Evolutionary conservation across 2,329 filamentous ascomycete genomes (phyloP).

Genomic region (Monosporascus sp.): DNA sequence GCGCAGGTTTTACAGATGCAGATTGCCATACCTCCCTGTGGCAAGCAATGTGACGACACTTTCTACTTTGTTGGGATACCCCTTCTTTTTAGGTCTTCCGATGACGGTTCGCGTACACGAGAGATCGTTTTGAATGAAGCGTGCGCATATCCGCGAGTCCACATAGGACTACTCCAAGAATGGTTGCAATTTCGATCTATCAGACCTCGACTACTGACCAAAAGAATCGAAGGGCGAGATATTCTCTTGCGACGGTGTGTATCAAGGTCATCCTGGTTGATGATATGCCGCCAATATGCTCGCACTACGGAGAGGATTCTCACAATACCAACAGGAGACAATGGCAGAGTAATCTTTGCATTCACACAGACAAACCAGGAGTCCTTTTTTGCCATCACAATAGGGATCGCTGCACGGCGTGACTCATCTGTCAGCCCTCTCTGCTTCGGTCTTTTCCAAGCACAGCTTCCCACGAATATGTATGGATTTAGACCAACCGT

Average conservation of each 20-base stretch:
- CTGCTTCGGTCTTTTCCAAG: no score
- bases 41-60: background rate
- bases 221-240: background rate
- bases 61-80: background rate
- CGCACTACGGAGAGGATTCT: accelerated
- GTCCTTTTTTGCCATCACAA: no score
- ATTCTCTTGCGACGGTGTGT: background rate
- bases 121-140: background rate
- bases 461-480: no score
- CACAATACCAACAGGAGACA: background rate
- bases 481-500: no score
- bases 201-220: background rate
- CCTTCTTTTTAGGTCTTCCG: accelerated
- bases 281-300: background rate
- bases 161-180: background rate
- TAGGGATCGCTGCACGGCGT: no score
- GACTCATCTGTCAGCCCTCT: no score
- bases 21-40: no score
- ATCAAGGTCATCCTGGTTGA: accelerated
- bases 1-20: no score
- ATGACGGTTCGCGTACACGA: background rate
- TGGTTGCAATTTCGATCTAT: background rate
- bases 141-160: background rate
- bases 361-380: no score
- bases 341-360: no score